Base-by-base conservation (phyloP, 1,284 basidiomycete species). In the Rhizopogon hawkerae region DNA sequence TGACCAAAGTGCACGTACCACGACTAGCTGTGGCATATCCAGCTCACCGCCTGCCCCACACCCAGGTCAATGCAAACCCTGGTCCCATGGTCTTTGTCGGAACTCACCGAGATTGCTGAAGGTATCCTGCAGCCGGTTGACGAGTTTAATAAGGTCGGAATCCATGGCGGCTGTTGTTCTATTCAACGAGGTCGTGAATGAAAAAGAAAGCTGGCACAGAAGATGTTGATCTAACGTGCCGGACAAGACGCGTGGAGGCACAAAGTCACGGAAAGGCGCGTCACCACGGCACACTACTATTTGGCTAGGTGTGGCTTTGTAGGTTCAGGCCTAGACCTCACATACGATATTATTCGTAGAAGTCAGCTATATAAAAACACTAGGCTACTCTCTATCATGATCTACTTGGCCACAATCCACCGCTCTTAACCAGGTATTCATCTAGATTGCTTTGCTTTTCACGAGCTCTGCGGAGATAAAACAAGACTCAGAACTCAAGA, bases 91-190 rank as follows among this genome's bases (percentile, higher is more conserved):
- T 36, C 52, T 39, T 23, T 5, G 13, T 18, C 43, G 46, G 41
- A 46, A 73, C 82, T 56, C 54, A 86, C 87, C 86, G 49, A 89
- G 77, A 61, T 89, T 89, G 65, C 74, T 78, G 70, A 89, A 90
- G 48, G 86, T 89, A 59, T 89, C 87, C 71, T 98, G 95, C 42
- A 98, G 85, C 72, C 87, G 89, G 74, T 98, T 98, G 47, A 98
- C 95, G 21, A 97, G 81, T 59, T 87, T 85, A 61, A 98, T 98
- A 58, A 98, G 82, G 69, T 97, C 93, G 47, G 85, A 81, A 69
- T 95, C 92, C 92, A 94, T 91, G 56, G 58, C 77, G 66, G 65
- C 50, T 44, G 47, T 38, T 35, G 6, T 18, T 35, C 36, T 48
- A 23, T 21, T 38, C 29, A 45, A 47, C 7, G 21, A 41, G n/a